Evolutionary conservation across 257 asterid species (phyloP), one percentile per base, ranked within the genome.

Genomic region (Prunella vulgaris): DNA sequence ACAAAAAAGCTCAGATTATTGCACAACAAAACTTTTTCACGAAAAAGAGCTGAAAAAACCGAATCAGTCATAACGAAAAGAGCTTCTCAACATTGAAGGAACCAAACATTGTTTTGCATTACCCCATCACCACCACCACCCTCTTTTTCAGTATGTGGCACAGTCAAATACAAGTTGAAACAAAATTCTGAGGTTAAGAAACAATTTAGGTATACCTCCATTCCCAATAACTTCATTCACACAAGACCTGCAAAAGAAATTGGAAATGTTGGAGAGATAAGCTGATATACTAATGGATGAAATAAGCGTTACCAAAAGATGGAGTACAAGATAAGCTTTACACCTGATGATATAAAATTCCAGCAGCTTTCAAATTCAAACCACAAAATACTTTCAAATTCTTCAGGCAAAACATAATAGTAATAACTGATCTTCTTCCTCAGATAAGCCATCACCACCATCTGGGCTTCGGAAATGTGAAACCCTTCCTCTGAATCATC

Each of bases 401-500:
- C 68, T 38, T 62, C n/a, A n/a, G n/a, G n/a, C n/a, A n/a, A n/a
- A n/a, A n/a, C n/a, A n/a, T n/a, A n/a, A n/a, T n/a, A n/a, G n/a
- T n/a, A n/a, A n/a, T n/a, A n/a, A n/a, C n/a, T n/a, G n/a, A 38
- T 21, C 2, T 38, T 25, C 56, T 40, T 22, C 49, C 14, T 13
- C 33, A 54, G 21, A 49, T 5, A 44, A 18, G 27, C 28, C 25
- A 27, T 38, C 57, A 57, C 89, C 86, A 81, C 84, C 82, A 79
- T 75, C 89, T 69, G 37, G 84, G 74, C 63, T 15, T 69, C 0
- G 84, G 82, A 77, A 84, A 72, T 21, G 13, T 54, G 68, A 74
- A 8, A 13, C 89, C 86, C n/a, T 30, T 66, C 63, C 42, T 72
- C 83, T 75, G 67, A 18, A 81, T 83, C 5, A 70, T 74, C 75